Evolutionary conservation across 2,329 filamentous ascomycete genomes (phyloP), one percentile per base, ranked within the genome.

Genomic region (Trichoderma afroharzianum): DNA sequence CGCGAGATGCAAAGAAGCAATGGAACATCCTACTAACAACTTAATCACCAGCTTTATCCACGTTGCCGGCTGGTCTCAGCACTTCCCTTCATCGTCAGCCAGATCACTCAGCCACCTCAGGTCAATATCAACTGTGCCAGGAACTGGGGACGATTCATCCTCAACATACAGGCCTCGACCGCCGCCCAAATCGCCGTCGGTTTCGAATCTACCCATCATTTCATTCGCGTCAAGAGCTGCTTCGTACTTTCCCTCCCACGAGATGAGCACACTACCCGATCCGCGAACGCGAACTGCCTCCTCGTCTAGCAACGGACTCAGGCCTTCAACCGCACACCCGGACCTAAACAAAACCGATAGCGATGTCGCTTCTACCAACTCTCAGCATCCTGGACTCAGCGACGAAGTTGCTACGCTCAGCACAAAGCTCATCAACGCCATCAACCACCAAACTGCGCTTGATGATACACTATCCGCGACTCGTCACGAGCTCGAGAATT

Each of bases 381-480:
- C 78, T 7, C 85, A 84, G 58, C 87, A 89, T 73, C 86, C 87
- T 6, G 88, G 89, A 71, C 82, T 90, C 26, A 86, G 86, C 74
- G 84, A 88, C 71, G 96, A 98, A 82, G 93, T 99, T 32, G 93
- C 95, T 8, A 90, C 93, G 7, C 85, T 99, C 36, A 98, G 94
- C 82, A 95, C 94, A 63, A 99, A 99, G 81, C 90, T 99, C 74
- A 95, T 99, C 76, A 95, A 96, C 78, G 95, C 96, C 58, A 98
- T 99, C 82, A 99, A 99, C 80, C 92, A 97, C 81, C 95, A 98
- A 81, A 98, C 95, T 8, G 91, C 88, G 26, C 87, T 99, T 58
- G 96, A 98, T 81, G 96, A 99, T 81, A 93, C 90, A 12, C 85
- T 99, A 21, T 92, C 93, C 63, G 90, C 90, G 66, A 92, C 94